These are phyloP conservation scores for Glycyrrhiza uralensis DNA, from an alignment of 306 rosid species.

Conservation along the genomic window DNA sequence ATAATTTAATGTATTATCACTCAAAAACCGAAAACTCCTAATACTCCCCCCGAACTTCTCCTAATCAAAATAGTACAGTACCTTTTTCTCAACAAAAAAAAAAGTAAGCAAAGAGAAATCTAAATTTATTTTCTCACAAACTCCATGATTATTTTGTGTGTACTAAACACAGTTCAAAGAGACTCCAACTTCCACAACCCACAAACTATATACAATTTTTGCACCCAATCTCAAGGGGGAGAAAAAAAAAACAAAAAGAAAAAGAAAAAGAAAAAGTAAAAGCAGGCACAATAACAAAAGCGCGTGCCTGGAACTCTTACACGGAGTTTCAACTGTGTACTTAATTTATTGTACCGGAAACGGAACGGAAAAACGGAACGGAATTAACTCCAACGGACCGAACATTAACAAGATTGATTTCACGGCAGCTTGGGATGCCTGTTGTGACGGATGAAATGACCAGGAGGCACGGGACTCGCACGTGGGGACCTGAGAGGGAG, in stretches of 20 bases:
- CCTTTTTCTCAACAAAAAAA: too few relatives aligned
- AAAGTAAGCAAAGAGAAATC: too few relatives aligned
- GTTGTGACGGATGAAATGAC: constrained; percentile 28
- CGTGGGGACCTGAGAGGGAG: constrained; percentile 64
- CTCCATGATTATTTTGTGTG: background rate
- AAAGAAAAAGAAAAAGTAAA: background rate
- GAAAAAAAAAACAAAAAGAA: background rate
- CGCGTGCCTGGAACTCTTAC: background rate
- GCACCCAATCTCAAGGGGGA: background rate
- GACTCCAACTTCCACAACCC: background rate
- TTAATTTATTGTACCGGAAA: too few relatives aligned
- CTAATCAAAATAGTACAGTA: background rate
- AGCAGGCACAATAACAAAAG: background rate
- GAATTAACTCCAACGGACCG: background rate
- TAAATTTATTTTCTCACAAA: background rate
- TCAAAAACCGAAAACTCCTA: too few relatives aligned
- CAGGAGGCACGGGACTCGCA: constrained; percentile 56
- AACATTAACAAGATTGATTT: background rate
- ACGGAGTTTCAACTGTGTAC: too few relatives aligned
- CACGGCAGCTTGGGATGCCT: background rate
- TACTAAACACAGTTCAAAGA: background rate
- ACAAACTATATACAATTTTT: background rate
- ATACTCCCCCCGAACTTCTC: too few relatives aligned
- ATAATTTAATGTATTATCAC: too few relatives aligned
- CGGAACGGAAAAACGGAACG: too few relatives aligned